Percentiles rank a stretch among this genome's conserved stretches.
These are phyloP conservation scores for Fusarium sp. DNA, from an alignment of 2,329 filamentous ascomycete species.

Conservation along the genomic window DNA sequence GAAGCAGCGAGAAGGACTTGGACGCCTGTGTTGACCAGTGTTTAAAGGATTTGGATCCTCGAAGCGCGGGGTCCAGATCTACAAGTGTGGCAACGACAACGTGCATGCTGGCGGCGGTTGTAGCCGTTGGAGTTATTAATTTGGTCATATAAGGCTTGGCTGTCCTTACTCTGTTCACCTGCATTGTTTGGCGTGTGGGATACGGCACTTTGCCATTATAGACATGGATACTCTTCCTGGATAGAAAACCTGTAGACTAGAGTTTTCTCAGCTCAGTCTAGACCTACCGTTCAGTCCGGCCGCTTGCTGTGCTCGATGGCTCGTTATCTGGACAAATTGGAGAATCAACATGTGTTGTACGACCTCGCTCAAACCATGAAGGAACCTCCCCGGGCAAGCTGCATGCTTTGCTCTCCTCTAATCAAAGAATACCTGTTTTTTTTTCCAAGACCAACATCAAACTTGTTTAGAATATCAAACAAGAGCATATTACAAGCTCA, in stretches of 20 bases:
- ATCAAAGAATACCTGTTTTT: no score
- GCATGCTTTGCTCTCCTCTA: background rate
- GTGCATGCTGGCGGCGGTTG: background rate
- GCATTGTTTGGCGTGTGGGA: background rate
- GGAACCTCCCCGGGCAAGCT: background rate
- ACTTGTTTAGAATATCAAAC: background rate
- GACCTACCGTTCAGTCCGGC: background rate
- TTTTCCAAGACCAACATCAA: background rate
- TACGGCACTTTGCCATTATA: background rate
- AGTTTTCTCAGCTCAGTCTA: background rate
- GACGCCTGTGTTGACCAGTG: constrained; percentile 32
- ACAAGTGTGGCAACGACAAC: background rate
- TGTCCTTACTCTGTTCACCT: background rate
- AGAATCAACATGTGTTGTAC: background rate
- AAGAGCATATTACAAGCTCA: background rate
- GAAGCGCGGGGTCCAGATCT: background rate
- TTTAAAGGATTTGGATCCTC: constrained; percentile 29
- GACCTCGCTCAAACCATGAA: background rate
- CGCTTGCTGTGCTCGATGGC: background rate
- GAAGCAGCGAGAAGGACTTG: constrained; percentile 11
- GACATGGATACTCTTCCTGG: background rate
- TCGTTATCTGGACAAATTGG: no score
- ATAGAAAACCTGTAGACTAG: background rate
- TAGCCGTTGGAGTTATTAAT: background rate
- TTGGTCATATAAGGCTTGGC: background rate